Evolutionary conservation across 2,329 filamentous ascomycete species (phyloP).

Genomic region (Metarhizium sp.): DNA sequence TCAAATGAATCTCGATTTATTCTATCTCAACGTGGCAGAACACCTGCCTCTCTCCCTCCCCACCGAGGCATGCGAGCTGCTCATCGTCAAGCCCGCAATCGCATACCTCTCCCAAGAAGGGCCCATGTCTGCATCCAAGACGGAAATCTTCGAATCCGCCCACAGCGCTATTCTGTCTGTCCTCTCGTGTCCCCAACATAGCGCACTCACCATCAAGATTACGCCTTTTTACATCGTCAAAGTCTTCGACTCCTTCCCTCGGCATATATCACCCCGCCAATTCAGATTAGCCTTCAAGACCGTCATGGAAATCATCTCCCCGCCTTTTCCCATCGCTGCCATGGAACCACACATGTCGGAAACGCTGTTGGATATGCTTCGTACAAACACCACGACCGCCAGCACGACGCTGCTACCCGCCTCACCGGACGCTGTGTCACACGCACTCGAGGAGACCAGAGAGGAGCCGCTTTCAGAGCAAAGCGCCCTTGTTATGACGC

Average conservation of each 20-base stretch:
- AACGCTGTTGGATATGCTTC: constrained; percentile 68
- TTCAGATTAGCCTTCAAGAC: constrained; percentile 85
- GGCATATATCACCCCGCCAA: constrained; percentile 69
- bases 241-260: constrained; percentile 70
- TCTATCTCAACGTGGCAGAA: constrained; percentile 80
- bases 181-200: constrained; percentile 71
- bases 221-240: constrained; percentile 78
- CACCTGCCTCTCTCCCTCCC: constrained; percentile 67
- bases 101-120: constrained; percentile 54
- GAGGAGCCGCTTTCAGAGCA: constrained; percentile 59
- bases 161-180: constrained; percentile 75
- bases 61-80: constrained; percentile 55
- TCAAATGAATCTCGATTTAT: constrained; percentile 69
- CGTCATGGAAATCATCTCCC: constrained; percentile 70
- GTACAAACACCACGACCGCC: constrained; percentile 47
- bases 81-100: constrained; percentile 65
- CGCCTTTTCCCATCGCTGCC: constrained; percentile 65
- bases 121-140: constrained; percentile 34
- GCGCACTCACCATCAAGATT: constrained; percentile 58
- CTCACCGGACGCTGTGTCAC: constrained; percentile 25
- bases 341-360: constrained; percentile 71
- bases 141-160: constrained; percentile 73
- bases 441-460: constrained; percentile 12
- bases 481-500: constrained; percentile 62
- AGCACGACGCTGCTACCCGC: constrained; percentile 32